Conservation (phyloP, 2,329 filamentous ascomycete species). For the Chrysoporthe puriensis region DNA sequence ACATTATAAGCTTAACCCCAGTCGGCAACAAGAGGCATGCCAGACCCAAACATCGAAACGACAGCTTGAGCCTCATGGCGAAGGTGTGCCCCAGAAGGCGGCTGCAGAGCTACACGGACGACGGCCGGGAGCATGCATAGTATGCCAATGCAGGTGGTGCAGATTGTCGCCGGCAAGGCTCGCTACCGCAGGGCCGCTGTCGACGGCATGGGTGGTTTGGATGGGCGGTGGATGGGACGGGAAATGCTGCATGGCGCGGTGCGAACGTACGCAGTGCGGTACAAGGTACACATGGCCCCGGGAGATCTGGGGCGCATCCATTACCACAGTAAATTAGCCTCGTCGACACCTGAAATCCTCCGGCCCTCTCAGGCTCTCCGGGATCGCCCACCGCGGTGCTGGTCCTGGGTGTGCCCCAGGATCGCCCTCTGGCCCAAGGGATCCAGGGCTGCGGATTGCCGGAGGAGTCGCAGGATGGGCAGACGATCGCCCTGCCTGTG, state of each 20-base stretch:
- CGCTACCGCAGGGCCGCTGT: not conserved
- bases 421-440: not conserved
- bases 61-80: slow-evolving; percentile 8
- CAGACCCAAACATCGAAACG: slow-evolving; percentile 4
- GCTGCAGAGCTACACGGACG: not conserved
- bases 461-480: not conserved
- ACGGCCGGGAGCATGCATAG: not conserved
- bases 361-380: not conserved
- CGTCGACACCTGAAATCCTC: not conserved
- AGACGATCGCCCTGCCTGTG: not conserved
- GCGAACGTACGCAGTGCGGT: too few species aligned
- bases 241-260: too few species aligned
- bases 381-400: not conserved
- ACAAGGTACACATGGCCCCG: not conserved
- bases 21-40: not conserved
- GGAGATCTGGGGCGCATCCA: not conserved
- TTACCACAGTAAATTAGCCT: not conserved
- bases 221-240: not conserved
- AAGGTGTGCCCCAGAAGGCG: not conserved
- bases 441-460: not conserved
- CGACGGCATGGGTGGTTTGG: not conserved
- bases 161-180: not conserved
- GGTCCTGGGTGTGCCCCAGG: not conserved
- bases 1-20: not conserved
- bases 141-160: not conserved